Evolutionary conservation across 257 asterid genomes (phyloP), one percentile per base, ranked within the genome.

Genomic region (Osmanthus fragrans): DNA sequence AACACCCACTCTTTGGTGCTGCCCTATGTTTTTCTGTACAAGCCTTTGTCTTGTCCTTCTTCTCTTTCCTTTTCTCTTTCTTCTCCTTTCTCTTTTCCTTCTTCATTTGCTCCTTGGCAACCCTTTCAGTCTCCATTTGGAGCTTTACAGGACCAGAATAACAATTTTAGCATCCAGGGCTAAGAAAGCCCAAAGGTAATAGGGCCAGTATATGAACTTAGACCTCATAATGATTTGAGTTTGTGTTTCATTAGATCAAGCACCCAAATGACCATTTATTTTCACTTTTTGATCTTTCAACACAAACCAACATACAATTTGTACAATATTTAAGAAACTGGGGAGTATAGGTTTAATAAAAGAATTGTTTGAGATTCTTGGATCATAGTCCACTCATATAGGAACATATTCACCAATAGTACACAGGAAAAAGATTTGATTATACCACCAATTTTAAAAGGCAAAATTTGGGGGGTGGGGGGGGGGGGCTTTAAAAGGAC

Each of bases 101-200:
- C 78, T 81, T n/a, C 29, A 4, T 56, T 19, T n/a, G 27, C 3
- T 56, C 65, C 27, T n/a, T 56, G 25, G 11, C 25, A 7, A 19
- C 27, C 4, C 29, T 56, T n/a, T 56, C 27, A n/a, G 65, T 56
- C 65, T 56, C 27, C 27, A 5, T 56, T 56, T 56, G 27, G 65
- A 56, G 65, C 99, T 94, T 94, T 94, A 89, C 77, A 85, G 92
- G 86, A 94, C 95, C 97, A 88, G 80, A 85, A 80, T 84, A 88
- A 88, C 82, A 89, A 66, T 60, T 92, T 92, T 87, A 90, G 94
- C 84, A 79, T 78, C 12, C 65, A 56, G 10, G 73, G 76, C 88
- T 79, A 82, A 68, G 82, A 60, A 82, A 75, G 78, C 58, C 75
- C 69, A 40, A 84, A 13, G 80, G 45, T 74, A 82, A 80, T 82